Evolutionary conservation across 306 rosid genomes (phyloP).

Genomic region (Fagus sylvatica): DNA sequence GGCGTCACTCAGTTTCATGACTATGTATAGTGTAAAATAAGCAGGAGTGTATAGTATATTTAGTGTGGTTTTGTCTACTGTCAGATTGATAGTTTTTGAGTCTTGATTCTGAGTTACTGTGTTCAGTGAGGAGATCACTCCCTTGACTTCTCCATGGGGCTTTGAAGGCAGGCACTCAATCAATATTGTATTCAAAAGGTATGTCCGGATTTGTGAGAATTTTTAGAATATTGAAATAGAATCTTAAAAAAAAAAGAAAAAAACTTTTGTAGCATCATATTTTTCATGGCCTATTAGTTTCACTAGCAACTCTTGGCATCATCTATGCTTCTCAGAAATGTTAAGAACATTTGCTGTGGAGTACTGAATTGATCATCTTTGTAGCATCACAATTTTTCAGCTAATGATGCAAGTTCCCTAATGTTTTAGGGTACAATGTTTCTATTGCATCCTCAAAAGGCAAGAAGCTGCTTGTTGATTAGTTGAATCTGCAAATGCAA

Average conservation of each 20-base stretch:
- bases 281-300: slow-evolving; percentile 21
- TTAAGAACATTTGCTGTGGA: background rate
- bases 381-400: background rate
- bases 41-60: slow-evolving; percentile 41
- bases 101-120: slow-evolving; percentile 33
- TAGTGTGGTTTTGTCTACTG: slow-evolving; percentile 43
- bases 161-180: slow-evolving; percentile 20
- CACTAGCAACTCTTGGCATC: background rate
- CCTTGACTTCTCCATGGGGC: slow-evolving; percentile 9
- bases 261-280: background rate
- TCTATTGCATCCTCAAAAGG: too few species aligned
- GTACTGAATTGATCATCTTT: background rate
- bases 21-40: slow-evolving; percentile 35
- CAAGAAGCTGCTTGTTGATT: too few species aligned
- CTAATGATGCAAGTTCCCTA: background rate
- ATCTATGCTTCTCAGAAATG: background rate
- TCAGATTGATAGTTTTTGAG: slow-evolving; percentile 31
- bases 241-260: background rate
- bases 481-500: too few species aligned
- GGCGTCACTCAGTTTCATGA: slow-evolving; percentile 96
- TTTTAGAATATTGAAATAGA: slow-evolving; percentile 10
- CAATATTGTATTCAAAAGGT: slow-evolving; percentile 15
- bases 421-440: too few species aligned
- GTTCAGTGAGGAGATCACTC: slow-evolving; percentile 24
- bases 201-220: slow-evolving; percentile 10